Percentiles rank a stretch among this genome's conserved stretches.
These are phyloP conservation scores for Hypomyces perniciosus DNA, from an alignment of 2,329 filamentous ascomycete genomes.

Conservation along the genomic window DNA sequence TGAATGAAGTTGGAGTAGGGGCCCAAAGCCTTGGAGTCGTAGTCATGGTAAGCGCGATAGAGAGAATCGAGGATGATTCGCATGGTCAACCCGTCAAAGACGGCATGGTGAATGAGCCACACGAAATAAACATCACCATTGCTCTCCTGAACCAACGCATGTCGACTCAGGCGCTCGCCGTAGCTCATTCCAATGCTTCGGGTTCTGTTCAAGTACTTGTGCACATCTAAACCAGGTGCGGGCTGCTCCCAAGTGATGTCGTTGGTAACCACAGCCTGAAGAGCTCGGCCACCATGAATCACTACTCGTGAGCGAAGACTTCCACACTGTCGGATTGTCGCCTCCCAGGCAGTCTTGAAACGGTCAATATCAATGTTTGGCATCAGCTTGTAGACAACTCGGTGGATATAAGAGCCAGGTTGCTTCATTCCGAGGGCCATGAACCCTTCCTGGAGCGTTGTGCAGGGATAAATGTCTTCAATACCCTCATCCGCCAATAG, in stretches of 20 bases:
- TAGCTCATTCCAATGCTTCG: conserved; percentile 7
- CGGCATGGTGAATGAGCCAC: conserved; percentile 10
- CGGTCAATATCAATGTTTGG: neutral
- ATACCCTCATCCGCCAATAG: neutral
- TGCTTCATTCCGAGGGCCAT: conserved; percentile 11
- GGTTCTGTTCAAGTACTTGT: conserved; percentile 1
- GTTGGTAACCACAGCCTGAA: conserved; percentile 3
- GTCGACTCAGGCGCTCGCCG: conserved; percentile 6
- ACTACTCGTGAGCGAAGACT: conserved; percentile 11
- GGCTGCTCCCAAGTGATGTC: conserved; percentile 2
- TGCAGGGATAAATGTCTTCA: conserved; percentile 10
- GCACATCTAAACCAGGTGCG: neutral
- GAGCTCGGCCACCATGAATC: neutral
- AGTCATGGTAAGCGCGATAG: neutral
- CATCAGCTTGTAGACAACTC: conserved; percentile 2
- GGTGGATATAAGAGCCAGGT: conserved; percentile 9
- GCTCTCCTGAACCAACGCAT: conserved; percentile 4
- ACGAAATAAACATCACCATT: conserved; percentile 6
- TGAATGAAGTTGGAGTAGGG: conserved; percentile 4
- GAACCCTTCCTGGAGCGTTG: conserved; percentile 8
- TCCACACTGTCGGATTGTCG: conserved; percentile 2
- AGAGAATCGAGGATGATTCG: conserved; percentile 5
- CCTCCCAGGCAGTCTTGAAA: conserved; percentile 21
- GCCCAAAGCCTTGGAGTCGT: neutral
- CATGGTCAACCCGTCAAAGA: conserved; percentile 8